A percentile compares a stretch with the other conserved stretches of the same genome.
These are phyloP conservation scores for Usnea hakonensis DNA, from an alignment of 495 filamentous ascomycete genomes.

Conservation along the genomic window DNA sequence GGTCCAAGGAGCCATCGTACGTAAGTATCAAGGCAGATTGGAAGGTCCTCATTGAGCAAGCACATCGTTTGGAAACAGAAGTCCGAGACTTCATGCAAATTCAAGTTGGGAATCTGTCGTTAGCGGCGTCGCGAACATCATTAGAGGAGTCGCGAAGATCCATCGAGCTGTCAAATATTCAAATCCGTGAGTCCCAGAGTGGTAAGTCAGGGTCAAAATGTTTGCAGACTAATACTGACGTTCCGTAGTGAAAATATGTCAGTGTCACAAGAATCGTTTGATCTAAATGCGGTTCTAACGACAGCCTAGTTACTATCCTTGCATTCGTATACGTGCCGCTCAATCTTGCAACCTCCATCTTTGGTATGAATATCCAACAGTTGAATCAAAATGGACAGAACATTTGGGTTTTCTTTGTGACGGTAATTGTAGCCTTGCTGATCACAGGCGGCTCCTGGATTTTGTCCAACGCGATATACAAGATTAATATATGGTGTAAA, in stretches of 20 bases:
- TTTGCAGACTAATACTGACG: background rate
- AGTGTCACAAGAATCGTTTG: background rate
- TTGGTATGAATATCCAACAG: slow-evolving; percentile 16
- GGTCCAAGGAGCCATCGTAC: background rate
- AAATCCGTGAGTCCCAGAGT: background rate
- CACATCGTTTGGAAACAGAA: slow-evolving; percentile 1
- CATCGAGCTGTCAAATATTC: background rate
- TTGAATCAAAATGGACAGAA: slow-evolving; percentile 2
- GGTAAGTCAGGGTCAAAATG: background rate
- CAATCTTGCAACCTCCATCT: slow-evolving; percentile 13
- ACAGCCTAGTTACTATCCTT: slow-evolving; percentile 9
- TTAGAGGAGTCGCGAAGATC: background rate
- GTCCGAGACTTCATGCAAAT: background rate
- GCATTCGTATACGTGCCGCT: slow-evolving; percentile 18
- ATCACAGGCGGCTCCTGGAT: background rate
- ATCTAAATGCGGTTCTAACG: background rate
- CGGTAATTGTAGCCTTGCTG: background rate
- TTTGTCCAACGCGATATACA: background rate
- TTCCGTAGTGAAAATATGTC: background rate
- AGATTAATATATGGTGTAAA: background rate
- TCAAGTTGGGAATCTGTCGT: background rate
- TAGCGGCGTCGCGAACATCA: background rate
- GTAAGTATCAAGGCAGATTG: background rate
- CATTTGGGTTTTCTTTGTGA: slow-evolving; percentile 6
- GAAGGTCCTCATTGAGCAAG: background rate